These are phyloP conservation scores for Sequoiadendron giganteum DNA, from an alignment of 75 land plant species.

Conservation along the genomic window DNA sequence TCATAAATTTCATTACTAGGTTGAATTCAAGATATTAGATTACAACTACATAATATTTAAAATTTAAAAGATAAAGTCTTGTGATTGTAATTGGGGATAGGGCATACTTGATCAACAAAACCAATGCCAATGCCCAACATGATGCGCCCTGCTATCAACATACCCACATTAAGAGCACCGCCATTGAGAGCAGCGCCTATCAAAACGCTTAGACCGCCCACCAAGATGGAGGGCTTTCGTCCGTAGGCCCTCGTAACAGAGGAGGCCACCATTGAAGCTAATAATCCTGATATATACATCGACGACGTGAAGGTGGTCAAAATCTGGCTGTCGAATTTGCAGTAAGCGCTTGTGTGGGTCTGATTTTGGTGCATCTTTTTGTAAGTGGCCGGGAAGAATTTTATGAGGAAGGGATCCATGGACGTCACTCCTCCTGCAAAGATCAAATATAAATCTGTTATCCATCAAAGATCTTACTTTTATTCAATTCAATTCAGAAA, in stretches of 20 bases:
- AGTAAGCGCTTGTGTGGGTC: neutral
- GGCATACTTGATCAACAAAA: constrained; percentile 26
- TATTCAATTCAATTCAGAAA: neutral
- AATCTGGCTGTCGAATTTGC: neutral
- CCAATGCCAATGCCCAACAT: constrained; percentile 40
- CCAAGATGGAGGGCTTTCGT: neutral
- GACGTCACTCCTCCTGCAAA: constrained; percentile 23
- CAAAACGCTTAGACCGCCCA: constrained; percentile 14
- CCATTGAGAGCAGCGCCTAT: constrained; percentile 20
- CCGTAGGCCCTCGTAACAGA: neutral
- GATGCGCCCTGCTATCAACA: constrained; percentile 14
- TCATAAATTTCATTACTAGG: neutral
- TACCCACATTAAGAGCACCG: constrained; percentile 11
- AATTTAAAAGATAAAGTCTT: too few relatives aligned
- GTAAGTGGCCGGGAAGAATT: constrained; percentile 14
- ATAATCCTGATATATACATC: constrained; percentile 11
- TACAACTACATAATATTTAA: too few relatives aligned
- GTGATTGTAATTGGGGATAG: neutral
- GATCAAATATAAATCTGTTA: too few relatives aligned
- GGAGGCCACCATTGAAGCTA: constrained; percentile 10
- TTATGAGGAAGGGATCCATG: constrained; percentile 17
- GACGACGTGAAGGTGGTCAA: constrained; percentile 13
- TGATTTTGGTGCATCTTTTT: neutral
- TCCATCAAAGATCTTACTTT: too few relatives aligned
- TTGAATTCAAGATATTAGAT: too few relatives aligned